Percentiles rank a stretch among this genome's conserved stretches.
phyloP scores from a whole-genome alignment of 176 grass and related monocot species.

The Zea mays region Zm-B73-REFERENCE-NAM-5.0 NC_050100.1:197600001-197600500 shows the following conservation, averaged over 20 bases:
- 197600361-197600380: constrained; percentile 36
- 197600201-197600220: constrained; percentile 48
- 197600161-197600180: constrained; percentile 58
- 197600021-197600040: constrained; percentile 1
- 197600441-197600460: constrained; percentile 45
- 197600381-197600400: constrained; percentile 38
- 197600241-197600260: background rate
- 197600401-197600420: constrained; percentile 34
- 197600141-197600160: constrained; percentile 65
- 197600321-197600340: constrained; percentile 40
- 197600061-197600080: background rate
- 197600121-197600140: constrained; percentile 41
- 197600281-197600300: constrained; percentile 35
- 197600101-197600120: constrained; percentile 45
- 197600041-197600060: constrained; percentile 33
- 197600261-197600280: constrained; percentile 33
- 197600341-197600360: constrained; percentile 25
- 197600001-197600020: background rate
- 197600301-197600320: constrained; percentile 31
- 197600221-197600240: constrained; percentile 20
- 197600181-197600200: constrained; percentile 41
- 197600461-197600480: constrained; percentile 41
- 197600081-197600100: constrained; percentile 32
- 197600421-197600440: constrained; percentile 37
- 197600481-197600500: constrained; percentile 40